A percentile compares a stretch with the other conserved stretches of the same genome.
Evolutionary conservation across 1,284 basidiomycete genomes (phyloP).

Genomic region (Pyrrhoderma noxium): DNA sequence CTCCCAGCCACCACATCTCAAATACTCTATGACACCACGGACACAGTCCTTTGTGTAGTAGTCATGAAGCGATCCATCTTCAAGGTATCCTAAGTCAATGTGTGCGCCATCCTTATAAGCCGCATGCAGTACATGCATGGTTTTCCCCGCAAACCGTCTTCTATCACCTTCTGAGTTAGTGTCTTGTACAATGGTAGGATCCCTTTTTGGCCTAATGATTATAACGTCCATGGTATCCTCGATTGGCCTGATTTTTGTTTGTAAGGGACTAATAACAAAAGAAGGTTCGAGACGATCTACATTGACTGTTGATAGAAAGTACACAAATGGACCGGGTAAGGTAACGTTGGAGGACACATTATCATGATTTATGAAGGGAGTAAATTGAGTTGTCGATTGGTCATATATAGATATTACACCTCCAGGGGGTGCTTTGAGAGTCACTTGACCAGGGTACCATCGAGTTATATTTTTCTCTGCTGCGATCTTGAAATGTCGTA

Average conservation of each 20-base stretch:
- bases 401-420: conserved; percentile 57
- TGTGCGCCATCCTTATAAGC: conserved; percentile 76
- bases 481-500: conserved; percentile 84
- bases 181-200: conserved; percentile 38
- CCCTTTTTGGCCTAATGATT: conserved; percentile 72
- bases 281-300: conserved; percentile 78
- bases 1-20: conserved; percentile 73
- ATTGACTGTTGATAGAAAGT: conserved; percentile 77
- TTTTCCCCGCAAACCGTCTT: conserved; percentile 39
- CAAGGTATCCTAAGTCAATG: conserved; percentile 49
- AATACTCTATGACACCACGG: conserved; percentile 40
- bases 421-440: conserved; percentile 40
- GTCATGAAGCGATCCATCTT: conserved; percentile 30
- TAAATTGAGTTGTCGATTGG: conserved; percentile 40
- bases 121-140: conserved; percentile 45
- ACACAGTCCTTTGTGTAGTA: conserved; percentile 18
- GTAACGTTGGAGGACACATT: conserved; percentile 22
- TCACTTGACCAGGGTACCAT: conserved; percentile 65
- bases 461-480: conserved; percentile 66
- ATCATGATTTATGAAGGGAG: conserved; percentile 33
- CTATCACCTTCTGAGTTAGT: conserved; percentile 37
- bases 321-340: conserved; percentile 76
- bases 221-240: conserved; percentile 65
- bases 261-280: conserved; percentile 70
- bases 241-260: conserved; percentile 31